phyloP scores from a whole-genome alignment of 768 basidiomycete genomes.

The Piloderma croceum region DNA sequence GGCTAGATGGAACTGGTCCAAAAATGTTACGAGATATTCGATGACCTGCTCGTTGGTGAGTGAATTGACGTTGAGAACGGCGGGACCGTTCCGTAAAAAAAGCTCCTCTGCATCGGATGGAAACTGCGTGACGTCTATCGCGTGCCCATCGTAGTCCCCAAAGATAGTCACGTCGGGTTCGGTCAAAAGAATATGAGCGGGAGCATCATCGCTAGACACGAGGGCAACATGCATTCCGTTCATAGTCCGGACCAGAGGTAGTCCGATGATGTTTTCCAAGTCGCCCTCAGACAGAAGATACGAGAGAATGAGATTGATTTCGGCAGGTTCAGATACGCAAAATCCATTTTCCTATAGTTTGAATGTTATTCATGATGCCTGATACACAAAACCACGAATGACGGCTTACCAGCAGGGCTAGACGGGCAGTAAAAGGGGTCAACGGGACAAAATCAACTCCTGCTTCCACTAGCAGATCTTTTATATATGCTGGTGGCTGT shows the following conservation, averaged over 20 bases:
- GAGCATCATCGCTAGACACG: neutral
- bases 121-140: constrained; percentile 27
- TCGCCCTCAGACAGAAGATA: constrained; percentile 33
- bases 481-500: constrained; percentile 31
- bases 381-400: no score
- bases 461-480: constrained; percentile 16
- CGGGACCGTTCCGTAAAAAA: constrained; percentile 19
- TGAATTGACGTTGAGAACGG: constrained; percentile 26
- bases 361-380: no score
- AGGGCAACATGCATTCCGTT: constrained; percentile 19
- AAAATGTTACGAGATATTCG: constrained; percentile 24
- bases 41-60: constrained; percentile 24
- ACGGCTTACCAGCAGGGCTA: constrained; percentile 24
- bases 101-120: constrained; percentile 17
- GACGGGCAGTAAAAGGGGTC: constrained; percentile 28
- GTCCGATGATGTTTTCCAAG: constrained; percentile 27
- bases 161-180: constrained; percentile 25
- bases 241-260: constrained; percentile 33
- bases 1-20: constrained; percentile 20
- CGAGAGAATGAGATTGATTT: constrained; percentile 12
- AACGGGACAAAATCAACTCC: constrained; percentile 7
- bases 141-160: constrained; percentile 23
- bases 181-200: constrained; percentile 24
- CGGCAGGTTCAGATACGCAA: constrained; percentile 9
- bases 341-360: no score